Conservation (phyloP, 345 rosid species). For the Punica granatum region DNA sequence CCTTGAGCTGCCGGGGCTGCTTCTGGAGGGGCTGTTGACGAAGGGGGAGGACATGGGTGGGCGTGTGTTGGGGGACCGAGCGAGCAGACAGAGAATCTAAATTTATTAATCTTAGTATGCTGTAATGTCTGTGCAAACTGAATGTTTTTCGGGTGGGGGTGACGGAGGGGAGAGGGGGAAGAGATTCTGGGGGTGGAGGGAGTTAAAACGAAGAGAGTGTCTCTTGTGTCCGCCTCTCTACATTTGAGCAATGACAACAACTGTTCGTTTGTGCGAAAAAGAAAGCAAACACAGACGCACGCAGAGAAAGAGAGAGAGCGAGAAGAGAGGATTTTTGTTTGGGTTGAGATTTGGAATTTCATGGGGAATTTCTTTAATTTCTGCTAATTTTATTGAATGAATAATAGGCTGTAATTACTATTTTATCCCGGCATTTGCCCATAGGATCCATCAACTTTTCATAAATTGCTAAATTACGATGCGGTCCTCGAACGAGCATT, state of each 20-base stretch:
- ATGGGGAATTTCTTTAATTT: slow-evolving; percentile 3
- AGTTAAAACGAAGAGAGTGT: background rate
- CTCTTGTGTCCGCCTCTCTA: slow-evolving; percentile 10
- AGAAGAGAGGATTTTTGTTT: background rate
- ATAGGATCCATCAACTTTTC: too few species aligned
- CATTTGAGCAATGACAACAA: slow-evolving; percentile 16
- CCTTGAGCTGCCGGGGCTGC: slow-evolving; percentile 67
- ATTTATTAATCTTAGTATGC: too few species aligned
- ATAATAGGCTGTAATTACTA: too few species aligned
- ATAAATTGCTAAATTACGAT: too few species aligned
- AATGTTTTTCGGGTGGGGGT: background rate
- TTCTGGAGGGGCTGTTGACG: slow-evolving; percentile 39
- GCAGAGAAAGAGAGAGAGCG: too few species aligned
- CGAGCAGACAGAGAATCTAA: background rate
- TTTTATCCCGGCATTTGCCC: too few species aligned
- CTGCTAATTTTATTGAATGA: too few species aligned
- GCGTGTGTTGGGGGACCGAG: background rate
- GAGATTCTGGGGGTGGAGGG: background rate
- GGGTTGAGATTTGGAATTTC: slow-evolving; percentile 2
- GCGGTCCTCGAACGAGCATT: too few species aligned
- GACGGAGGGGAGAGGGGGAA: too few species aligned
- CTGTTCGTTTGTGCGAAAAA: slow-evolving; percentile 5
- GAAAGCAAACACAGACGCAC: slow-evolving; percentile 2
- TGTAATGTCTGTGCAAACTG: background rate
- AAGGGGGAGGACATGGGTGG: slow-evolving; percentile 39